These are phyloP conservation scores for Alternaria dauci DNA, from an alignment of 2,329 filamentous ascomycete genomes.

Conservation along the genomic window DNA sequence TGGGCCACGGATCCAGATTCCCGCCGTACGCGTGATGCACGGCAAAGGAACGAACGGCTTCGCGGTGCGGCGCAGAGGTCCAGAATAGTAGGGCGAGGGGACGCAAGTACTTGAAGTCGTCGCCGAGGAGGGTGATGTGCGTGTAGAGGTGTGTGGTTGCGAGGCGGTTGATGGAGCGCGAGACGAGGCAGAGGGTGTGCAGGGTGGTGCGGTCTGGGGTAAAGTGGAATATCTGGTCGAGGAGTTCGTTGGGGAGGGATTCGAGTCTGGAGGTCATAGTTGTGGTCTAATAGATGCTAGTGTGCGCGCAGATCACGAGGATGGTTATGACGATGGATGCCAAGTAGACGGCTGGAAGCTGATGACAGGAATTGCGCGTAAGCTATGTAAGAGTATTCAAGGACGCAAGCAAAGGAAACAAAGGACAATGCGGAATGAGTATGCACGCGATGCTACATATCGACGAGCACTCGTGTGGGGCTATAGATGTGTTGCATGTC, in stretches of 20 bases:
- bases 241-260: conserved; percentile 26
- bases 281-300: neutral
- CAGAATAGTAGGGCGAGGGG: conserved; percentile 24
- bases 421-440: neutral
- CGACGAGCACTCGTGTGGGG: neutral
- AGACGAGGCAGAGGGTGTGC: conserved; percentile 19
- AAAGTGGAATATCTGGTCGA: conserved; percentile 18
- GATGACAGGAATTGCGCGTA: neutral
- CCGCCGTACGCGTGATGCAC: conserved; percentile 26
- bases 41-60: conserved; percentile 12
- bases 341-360: neutral
- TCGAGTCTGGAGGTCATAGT: conserved; percentile 5
- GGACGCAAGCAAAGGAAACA: neutral
- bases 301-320: neutral
- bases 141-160: conserved; percentile 25
- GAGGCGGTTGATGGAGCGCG: conserved; percentile 22
- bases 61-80: conserved; percentile 15
- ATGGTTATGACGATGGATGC: neutral
- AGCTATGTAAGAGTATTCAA: neutral
- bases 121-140: conserved; percentile 14
- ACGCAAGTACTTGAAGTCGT: conserved; percentile 19
- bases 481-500: conserved; percentile 9
- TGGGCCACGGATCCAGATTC: conserved; percentile 24
- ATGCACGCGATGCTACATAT: neutral
- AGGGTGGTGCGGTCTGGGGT: neutral